A percentile compares a stretch with the other conserved stretches of the same genome.
These are phyloP conservation scores for Diaporthe citriasiana DNA, from an alignment of 2,329 filamentous ascomycete genomes.

Conservation along the genomic window DNA sequence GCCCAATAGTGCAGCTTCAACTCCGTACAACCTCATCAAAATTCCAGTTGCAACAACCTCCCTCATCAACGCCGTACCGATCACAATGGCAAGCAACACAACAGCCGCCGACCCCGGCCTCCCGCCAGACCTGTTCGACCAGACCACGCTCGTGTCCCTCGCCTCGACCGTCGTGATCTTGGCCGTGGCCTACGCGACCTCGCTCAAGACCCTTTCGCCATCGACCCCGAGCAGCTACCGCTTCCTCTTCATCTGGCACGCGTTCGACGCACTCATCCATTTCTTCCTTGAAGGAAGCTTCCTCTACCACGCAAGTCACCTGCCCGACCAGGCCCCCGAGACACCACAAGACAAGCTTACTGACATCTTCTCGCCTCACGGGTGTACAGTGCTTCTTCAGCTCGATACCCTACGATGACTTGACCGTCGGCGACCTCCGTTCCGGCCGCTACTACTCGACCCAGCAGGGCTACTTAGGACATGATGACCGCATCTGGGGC, in stretches of 20 bases:
- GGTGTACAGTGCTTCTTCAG: conserved; percentile 79
- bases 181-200: conserved; percentile 63
- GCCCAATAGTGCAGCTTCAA: neutral
- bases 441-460: conserved; percentile 59
- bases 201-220: conserved; percentile 62
- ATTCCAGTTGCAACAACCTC: no score
- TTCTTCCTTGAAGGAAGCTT: conserved; percentile 91
- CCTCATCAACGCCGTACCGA: neutral
- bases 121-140: conserved; percentile 71
- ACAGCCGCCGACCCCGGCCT: conserved; percentile 49
- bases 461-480: conserved; percentile 66
- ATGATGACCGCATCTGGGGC: conserved; percentile 66
- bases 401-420: conserved; percentile 55
- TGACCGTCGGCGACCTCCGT: conserved; percentile 51
- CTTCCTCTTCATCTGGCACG: conserved; percentile 93
- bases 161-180: conserved; percentile 68
- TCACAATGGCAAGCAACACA: conserved; percentile 34
- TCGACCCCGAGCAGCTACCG: conserved; percentile 71
- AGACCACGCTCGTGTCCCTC: conserved; percentile 71
- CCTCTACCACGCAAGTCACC: conserved; percentile 75
- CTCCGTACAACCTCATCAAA: neutral
- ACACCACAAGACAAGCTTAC: neutral
- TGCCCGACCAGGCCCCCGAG: no score
- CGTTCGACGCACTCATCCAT: conserved; percentile 93
- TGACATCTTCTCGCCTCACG: conserved; percentile 1